Conservation (phyloP, 169 alveolate genomes). For the Miamiensis avidus region DNA sequence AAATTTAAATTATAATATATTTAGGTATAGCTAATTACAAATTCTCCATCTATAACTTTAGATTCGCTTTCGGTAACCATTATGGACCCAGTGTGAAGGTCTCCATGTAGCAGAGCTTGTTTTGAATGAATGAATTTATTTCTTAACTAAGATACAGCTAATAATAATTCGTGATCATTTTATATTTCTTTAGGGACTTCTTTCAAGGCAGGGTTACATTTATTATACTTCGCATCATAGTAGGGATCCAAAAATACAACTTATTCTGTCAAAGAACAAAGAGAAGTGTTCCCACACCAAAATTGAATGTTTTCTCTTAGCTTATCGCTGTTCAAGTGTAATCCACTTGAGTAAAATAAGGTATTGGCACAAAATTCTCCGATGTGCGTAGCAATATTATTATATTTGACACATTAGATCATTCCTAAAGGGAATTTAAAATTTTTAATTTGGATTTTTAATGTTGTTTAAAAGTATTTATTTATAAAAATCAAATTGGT, state of each 20-base stretch:
- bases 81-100: slow-evolving; percentile 16
- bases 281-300: slow-evolving; percentile 14
- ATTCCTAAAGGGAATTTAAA: no score
- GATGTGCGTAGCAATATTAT: slow-evolving; percentile 12
- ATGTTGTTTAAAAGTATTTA: no score
- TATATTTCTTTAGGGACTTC: background rate
- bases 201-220: slow-evolving; percentile 3
- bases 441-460: no score
- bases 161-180: slow-evolving; percentile 17
- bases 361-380: slow-evolving; percentile 7
- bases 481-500: no score
- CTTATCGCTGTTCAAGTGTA: slow-evolving; percentile 1
- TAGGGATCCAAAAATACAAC: slow-evolving; percentile 26
- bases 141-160: slow-evolving; percentile 7
- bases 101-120: slow-evolving; percentile 29
- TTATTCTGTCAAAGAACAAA: slow-evolving; percentile 21
- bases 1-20: no score
- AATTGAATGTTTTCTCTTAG: slow-evolving; percentile 3
- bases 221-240: slow-evolving; percentile 12
- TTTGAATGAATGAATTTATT: slow-evolving; percentile 17
- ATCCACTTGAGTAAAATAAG: background rate
- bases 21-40: background rate
- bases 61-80: slow-evolving; percentile 13
- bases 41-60: slow-evolving; percentile 21
- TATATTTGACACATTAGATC: background rate